Conservation (phyloP, 1,284 basidiomycete species). For the Uromyces viciae-fabae region DNA sequence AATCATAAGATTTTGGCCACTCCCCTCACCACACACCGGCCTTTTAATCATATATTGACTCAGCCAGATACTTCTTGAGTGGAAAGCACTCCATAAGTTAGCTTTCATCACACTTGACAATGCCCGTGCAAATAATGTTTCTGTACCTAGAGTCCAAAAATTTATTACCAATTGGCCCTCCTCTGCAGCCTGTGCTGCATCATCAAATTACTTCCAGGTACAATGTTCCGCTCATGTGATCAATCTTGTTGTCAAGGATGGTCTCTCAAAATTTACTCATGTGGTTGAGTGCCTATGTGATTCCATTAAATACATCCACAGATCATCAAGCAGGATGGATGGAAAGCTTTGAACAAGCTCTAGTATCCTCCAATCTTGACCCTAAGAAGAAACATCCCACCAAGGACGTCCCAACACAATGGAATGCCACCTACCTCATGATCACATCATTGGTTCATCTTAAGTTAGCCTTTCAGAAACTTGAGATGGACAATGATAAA, state of each 20-base stretch:
- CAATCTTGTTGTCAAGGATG: neutral
- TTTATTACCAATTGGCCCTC: neutral
- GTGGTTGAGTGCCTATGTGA: neutral
- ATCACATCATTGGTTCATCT: neutral
- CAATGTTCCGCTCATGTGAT: neutral
- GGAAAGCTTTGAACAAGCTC: neutral
- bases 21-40: neutral
- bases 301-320: neutral
- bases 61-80: neutral
- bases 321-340: neutral
- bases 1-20: neutral
- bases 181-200: neutral
- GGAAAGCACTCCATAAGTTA: neutral
- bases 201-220: neutral
- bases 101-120: neutral
- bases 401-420: neutral
- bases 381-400: neutral
- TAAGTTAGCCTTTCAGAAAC: conserved; percentile 1
- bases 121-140: neutral
- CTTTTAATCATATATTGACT: neutral
- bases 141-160: neutral
- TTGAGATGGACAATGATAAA: neutral
- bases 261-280: neutral
- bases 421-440: neutral
- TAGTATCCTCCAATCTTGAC: neutral